phyloP scores from a whole-genome alignment of 352 stramenopile genomes.

The Phytopythium kandeliae region DNA sequence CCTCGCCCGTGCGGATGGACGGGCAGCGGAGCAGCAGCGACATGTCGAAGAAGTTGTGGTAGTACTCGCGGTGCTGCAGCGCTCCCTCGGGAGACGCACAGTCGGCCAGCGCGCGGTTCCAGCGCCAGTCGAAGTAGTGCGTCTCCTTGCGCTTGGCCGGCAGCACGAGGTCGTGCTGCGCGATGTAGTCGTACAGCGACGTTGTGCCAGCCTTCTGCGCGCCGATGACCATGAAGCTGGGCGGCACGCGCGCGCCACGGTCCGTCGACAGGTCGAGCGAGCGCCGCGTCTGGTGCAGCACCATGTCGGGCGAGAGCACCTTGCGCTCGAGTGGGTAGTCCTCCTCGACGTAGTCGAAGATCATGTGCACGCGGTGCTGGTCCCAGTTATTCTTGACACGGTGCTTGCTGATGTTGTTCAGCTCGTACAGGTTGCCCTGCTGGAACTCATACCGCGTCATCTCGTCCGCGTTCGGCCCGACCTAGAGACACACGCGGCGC shows the following conservation, averaged over 20 bases:
- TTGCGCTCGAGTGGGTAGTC: constrained; percentile 57
- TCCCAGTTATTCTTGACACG: constrained; percentile 90
- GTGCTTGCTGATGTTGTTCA: constrained; percentile 99
- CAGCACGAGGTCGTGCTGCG: constrained; percentile 94
- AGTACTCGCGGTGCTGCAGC: constrained; percentile 56
- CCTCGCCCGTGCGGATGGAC: constrained; percentile 90
- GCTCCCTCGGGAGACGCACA: constrained; percentile 48
- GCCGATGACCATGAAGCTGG: constrained; percentile 95
- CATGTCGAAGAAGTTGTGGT: constrained; percentile 83
- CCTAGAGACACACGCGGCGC: constrained; percentile 15
- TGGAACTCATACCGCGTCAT: constrained; percentile 91
- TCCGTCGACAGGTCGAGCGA: constrained; percentile 91
- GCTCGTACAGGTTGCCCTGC: constrained; percentile 95
- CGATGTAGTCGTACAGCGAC: constrained; percentile 97
- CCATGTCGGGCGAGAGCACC: constrained; percentile 82
- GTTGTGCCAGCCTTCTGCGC: constrained; percentile 96
- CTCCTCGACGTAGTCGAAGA: constrained; percentile 97
- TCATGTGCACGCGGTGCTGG: constrained; percentile 94
- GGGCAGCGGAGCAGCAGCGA: constrained; percentile 82
- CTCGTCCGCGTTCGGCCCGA: constrained; percentile 75
- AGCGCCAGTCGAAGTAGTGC: constrained; percentile 98
- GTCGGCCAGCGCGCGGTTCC: constrained; percentile 73
- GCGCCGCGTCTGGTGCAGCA: constrained; percentile 94
- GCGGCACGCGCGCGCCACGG: constrained; percentile 63
- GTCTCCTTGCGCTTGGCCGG: constrained; percentile 92